Evolutionary conservation across 768 basidiomycete genomes (phyloP).

Genomic region (Kwoniella sp.): DNA sequence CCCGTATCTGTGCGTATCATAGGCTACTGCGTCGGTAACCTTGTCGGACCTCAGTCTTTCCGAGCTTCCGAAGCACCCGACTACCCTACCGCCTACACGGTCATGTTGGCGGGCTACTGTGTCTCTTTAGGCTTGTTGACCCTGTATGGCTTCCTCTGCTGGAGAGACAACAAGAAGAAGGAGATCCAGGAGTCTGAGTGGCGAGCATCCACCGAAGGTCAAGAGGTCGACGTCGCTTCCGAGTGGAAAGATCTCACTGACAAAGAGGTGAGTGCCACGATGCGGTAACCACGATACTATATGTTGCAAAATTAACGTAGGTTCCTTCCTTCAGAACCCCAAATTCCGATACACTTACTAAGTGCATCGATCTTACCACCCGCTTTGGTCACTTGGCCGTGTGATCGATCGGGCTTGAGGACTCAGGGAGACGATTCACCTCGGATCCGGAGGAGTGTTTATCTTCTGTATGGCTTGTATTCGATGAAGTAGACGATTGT

Average conservation of each 20-base stretch:
- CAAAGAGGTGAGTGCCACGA: constrained; percentile 22
- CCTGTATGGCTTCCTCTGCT: constrained; percentile 30
- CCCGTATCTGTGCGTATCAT: too few relatives aligned
- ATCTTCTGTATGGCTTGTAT: neutral
- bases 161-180: constrained; percentile 40
- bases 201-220: constrained; percentile 22
- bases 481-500: too few relatives aligned
- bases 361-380: neutral
- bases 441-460: neutral
- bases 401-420: neutral
- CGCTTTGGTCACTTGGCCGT: neutral
- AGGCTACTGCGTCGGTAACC: constrained; percentile 24
- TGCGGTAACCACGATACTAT: too few relatives aligned
- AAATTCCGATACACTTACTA: constrained; percentile 28
- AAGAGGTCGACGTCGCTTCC: constrained; percentile 25
- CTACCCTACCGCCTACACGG: constrained; percentile 36
- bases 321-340: constrained; percentile 15
- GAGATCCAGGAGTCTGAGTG: constrained; percentile 28
- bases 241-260: constrained; percentile 47
- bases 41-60: constrained; percentile 42
- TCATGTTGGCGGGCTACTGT: constrained; percentile 37
- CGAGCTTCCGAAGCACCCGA: constrained; percentile 35
- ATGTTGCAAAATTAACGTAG: neutral
- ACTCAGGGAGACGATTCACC: neutral
- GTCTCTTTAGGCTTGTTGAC: constrained; percentile 23